These are phyloP conservation scores for Cryptosporidium meleagridis DNA, from an alignment of 169 alveolate species.

Conservation along the genomic window DNA sequence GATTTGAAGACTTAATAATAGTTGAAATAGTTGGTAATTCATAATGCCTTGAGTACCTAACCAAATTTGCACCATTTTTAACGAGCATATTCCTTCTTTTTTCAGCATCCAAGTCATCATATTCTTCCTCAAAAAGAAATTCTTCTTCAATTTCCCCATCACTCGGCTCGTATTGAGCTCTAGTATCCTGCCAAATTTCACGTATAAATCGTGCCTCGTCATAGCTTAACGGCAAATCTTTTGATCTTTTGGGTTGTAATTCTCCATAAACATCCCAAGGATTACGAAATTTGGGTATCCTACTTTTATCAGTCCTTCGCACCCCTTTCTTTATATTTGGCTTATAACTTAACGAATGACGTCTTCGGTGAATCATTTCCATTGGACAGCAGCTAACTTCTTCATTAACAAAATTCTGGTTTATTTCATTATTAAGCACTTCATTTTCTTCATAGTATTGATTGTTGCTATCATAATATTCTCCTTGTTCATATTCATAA, in stretches of 20 bases:
- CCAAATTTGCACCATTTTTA: slow-evolving; percentile 64
- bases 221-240: slow-evolving; percentile 43
- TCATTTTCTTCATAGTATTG: background rate
- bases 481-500: slow-evolving; percentile 1
- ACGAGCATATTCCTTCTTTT: slow-evolving; percentile 26
- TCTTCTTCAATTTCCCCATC: slow-evolving; percentile 71
- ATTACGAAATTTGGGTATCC: slow-evolving; percentile 57
- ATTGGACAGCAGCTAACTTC: slow-evolving; percentile 57
- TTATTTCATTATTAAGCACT: background rate
- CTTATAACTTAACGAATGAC: slow-evolving; percentile 32
- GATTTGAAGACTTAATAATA: slow-evolving; percentile 53
- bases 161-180: slow-evolving; percentile 73
- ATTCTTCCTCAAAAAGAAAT: slow-evolving; percentile 62
- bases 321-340: slow-evolving; percentile 15
- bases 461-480: background rate
- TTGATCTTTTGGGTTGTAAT: background rate
- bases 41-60: slow-evolving; percentile 62
- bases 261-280: slow-evolving; percentile 43
- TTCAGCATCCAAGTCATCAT: slow-evolving; percentile 56
- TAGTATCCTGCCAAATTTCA: slow-evolving; percentile 74
- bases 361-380: slow-evolving; percentile 46
- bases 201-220: slow-evolving; percentile 71
- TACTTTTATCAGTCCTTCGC: slow-evolving; percentile 17
- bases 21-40: slow-evolving; percentile 69
- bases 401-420: background rate